These are phyloP conservation scores for Magnolia officinalis DNA, from an alignment of 164 flowering plant genomes.

Conservation along the genomic window DNA sequence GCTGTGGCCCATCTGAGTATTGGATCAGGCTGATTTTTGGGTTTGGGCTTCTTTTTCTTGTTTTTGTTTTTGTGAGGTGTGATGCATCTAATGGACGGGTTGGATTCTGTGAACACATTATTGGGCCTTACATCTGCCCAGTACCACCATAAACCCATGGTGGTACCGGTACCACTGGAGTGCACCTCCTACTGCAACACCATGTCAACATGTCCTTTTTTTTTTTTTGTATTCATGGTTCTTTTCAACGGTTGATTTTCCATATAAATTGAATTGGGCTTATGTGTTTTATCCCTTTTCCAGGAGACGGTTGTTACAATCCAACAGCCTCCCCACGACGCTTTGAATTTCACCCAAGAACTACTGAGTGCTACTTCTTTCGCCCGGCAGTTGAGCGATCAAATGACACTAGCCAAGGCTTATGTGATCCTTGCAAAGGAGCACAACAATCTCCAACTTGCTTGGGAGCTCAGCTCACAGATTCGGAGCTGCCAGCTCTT, in stretches of 20 bases:
- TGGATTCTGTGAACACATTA: no score
- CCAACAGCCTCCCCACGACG: conserved; percentile 22
- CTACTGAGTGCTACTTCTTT: conserved; percentile 56
- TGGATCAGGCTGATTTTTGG: no score
- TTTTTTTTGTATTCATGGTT: background rate
- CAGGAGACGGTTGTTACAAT: conserved; percentile 39
- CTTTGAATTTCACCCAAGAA: conserved; percentile 60
- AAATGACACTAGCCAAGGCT: conserved; percentile 91
- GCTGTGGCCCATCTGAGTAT: no score
- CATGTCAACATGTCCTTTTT: background rate
- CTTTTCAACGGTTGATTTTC: no score
- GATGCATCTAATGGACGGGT: no score
- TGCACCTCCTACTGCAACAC: no score
- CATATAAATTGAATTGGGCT: background rate
- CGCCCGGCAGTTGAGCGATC: conserved; percentile 82
- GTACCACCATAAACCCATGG: no score
- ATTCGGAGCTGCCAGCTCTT: conserved; percentile 80
- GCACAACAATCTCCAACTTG: conserved; percentile 82
- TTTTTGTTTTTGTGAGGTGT: no score
- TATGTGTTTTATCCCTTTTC: conserved; percentile 8
- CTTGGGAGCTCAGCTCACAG: conserved; percentile 83
- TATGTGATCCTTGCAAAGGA: conserved; percentile 90
- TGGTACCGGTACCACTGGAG: no score
- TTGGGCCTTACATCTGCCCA: no score
- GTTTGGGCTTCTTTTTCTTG: no score